Evolutionary conservation across 371 early-diverging fungal species (phyloP).

Genomic region (Conidiobolus incongruus): DNA sequence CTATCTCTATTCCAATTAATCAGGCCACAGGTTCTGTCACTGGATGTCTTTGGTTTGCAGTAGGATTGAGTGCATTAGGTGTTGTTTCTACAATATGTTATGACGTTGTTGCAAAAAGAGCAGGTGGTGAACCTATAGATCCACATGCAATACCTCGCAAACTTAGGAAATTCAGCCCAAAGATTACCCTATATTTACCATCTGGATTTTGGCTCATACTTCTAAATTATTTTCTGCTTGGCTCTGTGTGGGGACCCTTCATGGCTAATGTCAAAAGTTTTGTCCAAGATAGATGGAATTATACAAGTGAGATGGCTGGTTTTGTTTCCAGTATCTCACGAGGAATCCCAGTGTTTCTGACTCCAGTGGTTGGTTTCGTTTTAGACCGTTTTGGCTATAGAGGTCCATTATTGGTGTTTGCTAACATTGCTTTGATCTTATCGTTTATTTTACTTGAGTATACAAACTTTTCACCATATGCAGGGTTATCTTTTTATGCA

Average conservation of each 20-base stretch:
- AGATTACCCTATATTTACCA: constrained; percentile 18
- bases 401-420: constrained; percentile 15
- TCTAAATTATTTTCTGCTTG: constrained; percentile 17
- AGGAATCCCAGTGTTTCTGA: constrained; percentile 22
- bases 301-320: constrained; percentile 15
- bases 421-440: no score
- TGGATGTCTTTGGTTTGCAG: constrained; percentile 24
- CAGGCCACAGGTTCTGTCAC: no score
- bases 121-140: constrained; percentile 14
- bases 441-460: no score
- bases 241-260: constrained; percentile 27
- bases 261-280: constrained; percentile 16
- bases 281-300: background rate
- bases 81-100: constrained; percentile 18
- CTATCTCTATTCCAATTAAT: no score
- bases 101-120: constrained; percentile 14
- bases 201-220: constrained; percentile 20
- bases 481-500: no score
- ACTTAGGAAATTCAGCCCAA: constrained; percentile 16
- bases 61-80: constrained; percentile 18
- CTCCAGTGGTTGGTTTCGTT: constrained; percentile 24
- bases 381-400: constrained; percentile 24
- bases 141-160: constrained; percentile 12
- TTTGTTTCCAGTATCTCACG: constrained; percentile 24
- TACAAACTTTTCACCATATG: no score